phyloP scores from a whole-genome alignment of 2,329 filamentous ascomycete genomes.

The Clonostachys chloroleuca region DNA sequence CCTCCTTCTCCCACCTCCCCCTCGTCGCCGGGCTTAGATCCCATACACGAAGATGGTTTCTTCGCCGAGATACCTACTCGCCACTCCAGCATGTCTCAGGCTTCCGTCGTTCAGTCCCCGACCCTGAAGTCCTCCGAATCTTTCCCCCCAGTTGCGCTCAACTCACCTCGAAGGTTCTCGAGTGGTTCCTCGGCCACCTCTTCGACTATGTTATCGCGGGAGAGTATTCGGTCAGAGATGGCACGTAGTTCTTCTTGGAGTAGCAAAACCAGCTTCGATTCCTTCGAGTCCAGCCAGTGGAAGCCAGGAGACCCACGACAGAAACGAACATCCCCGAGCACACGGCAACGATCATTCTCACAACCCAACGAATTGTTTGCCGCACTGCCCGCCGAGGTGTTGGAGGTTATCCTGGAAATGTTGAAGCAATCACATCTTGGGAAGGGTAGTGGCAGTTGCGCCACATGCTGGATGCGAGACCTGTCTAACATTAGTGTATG shows the following conservation, averaged over 20 bases:
- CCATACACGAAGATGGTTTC: slow-evolving; percentile 3
- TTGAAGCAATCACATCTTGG: slow-evolving; percentile 47
- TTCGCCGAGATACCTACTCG: background rate
- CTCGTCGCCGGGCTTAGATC: background rate
- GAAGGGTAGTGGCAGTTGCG: slow-evolving; percentile 45
- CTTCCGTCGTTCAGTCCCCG: background rate
- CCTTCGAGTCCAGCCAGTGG: slow-evolving; percentile 23
- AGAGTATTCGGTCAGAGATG: slow-evolving; percentile 14
- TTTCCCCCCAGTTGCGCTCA: slow-evolving; percentile 16
- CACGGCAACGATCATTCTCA: slow-evolving; percentile 13
- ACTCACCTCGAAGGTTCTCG: slow-evolving; percentile 24
- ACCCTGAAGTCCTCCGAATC: background rate
- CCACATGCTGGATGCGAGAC: slow-evolving; percentile 64
- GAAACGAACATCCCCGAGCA: slow-evolving; percentile 6
- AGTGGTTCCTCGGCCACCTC: slow-evolving; percentile 14
- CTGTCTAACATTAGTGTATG: slow-evolving; percentile 44
- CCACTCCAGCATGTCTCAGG: background rate
- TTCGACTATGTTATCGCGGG: slow-evolving; percentile 18
- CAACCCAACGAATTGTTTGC: slow-evolving; percentile 47
- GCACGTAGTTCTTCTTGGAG: slow-evolving; percentile 21
- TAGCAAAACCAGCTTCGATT: slow-evolving; percentile 33
- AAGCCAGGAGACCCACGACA: slow-evolving; percentile 19
- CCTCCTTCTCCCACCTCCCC: background rate
- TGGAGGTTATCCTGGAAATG: slow-evolving; percentile 50
- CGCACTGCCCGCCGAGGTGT: slow-evolving; percentile 53